Conservation (phyloP, 495 filamentous ascomycete genomes). For the Staphylotrichum longicolle region DNA sequence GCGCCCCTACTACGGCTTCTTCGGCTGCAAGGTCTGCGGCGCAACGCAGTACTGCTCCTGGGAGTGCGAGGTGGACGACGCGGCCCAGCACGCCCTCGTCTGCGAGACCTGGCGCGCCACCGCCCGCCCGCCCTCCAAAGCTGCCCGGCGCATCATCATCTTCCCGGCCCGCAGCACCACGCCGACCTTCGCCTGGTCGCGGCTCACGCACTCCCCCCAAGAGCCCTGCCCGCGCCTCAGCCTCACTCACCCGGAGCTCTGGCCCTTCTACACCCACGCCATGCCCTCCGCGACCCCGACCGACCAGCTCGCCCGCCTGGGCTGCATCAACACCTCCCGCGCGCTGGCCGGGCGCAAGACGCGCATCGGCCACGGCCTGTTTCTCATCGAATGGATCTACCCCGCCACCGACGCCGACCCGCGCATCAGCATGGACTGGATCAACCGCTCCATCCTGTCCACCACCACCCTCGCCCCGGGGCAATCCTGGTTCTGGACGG, state of each 20-base stretch:
- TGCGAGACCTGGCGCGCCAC: not conserved
- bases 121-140: not conserved
- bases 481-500: conserved; percentile 2
- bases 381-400: not conserved
- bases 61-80: not conserved
- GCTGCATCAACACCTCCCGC: conserved; percentile 1
- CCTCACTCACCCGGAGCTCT: not conserved
- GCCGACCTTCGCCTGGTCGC: not conserved
- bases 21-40: not conserved
- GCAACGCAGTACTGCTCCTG: not conserved
- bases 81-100: not conserved
- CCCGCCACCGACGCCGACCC: not conserved
- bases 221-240: not conserved
- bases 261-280: not conserved
- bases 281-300: not conserved
- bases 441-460: not conserved
- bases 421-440: not conserved
- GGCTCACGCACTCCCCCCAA: not conserved
- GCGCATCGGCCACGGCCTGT: not conserved
- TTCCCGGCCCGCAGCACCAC: not conserved
- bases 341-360: not conserved
- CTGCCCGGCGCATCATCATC: not conserved
- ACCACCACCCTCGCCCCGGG: not conserved
- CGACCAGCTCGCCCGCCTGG: not conserved
- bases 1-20: not conserved